A percentile compares a stretch with the other conserved stretches of the same genome.
Conservation (phyloP, 345 rosid species). For the Euphorbia lathyris region DNA sequence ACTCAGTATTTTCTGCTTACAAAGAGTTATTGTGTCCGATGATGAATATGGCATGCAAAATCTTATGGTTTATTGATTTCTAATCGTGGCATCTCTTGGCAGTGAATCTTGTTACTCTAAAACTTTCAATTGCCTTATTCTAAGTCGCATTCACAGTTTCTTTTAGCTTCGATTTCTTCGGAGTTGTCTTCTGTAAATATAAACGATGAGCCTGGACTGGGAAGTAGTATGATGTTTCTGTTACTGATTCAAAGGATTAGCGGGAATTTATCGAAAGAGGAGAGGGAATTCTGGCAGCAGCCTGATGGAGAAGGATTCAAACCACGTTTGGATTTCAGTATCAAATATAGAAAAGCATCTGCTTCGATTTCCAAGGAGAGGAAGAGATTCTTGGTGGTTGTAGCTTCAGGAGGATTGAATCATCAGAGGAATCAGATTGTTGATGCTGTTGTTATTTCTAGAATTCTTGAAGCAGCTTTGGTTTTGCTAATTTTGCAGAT, state of each 20-base stretch:
- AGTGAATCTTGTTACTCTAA: too few relatives aligned
- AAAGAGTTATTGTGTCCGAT: too few relatives aligned
- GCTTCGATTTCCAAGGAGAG: conserved; percentile 52
- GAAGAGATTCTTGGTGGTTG: conserved; percentile 59
- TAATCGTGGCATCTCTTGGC: too few relatives aligned
- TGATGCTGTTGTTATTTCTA: conserved; percentile 72
- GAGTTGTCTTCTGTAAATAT: not conserved
- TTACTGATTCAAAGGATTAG: conserved; percentile 42
- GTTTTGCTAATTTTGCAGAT: conserved; percentile 72
- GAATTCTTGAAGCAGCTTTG: conserved; percentile 67
- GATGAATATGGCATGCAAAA: too few relatives aligned
- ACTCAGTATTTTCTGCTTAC: too few relatives aligned
- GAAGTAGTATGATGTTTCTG: conserved; percentile 32
- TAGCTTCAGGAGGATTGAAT: conserved; percentile 66
- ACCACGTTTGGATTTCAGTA: conserved; percentile 63
- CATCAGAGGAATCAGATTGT: conserved; percentile 73
- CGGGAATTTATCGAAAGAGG: conserved; percentile 46
- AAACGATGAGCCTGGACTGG: conserved; percentile 19
- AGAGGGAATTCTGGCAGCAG: conserved; percentile 67
- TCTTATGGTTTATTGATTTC: too few relatives aligned
- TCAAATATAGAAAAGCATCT: conserved; percentile 45
- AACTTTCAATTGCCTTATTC: conserved; percentile 23
- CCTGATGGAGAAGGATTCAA: conserved; percentile 56
- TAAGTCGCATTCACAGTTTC: conserved; percentile 22
- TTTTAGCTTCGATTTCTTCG: conserved; percentile 42